Evolutionary conservation across 2,329 filamentous ascomycete genomes (phyloP).

Genomic region (Xylaria sp.): DNA sequence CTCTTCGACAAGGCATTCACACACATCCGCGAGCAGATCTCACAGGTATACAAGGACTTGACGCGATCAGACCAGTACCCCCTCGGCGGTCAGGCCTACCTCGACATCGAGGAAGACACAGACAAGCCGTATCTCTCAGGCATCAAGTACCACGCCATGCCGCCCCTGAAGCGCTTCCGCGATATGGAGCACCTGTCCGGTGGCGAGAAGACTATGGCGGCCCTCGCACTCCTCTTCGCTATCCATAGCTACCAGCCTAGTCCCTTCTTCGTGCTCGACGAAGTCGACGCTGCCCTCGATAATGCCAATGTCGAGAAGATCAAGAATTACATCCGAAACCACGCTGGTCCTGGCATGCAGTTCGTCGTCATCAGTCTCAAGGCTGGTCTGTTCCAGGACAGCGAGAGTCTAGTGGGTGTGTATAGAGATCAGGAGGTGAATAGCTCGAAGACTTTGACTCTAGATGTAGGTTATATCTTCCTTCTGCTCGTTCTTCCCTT

Average conservation of each 20-base stretch:
- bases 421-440: conserved; percentile 96
- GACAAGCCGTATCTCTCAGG: conserved; percentile 95
- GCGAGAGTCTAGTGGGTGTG: conserved; percentile 93
- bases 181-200: conserved; percentile 99
- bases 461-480: conserved; percentile 82
- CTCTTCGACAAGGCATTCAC: conserved; percentile 95
- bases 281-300: conserved; percentile 97
- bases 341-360: conserved; percentile 96
- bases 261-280: conserved; percentile 97
- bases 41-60: conserved; percentile 92
- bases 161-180: conserved; percentile 95
- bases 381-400: conserved; percentile 94
- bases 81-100: conserved; percentile 86
- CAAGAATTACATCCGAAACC: conserved; percentile 93
- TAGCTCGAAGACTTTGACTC: conserved; percentile 87
- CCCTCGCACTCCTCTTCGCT: conserved; percentile 93
- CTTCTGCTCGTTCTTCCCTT: not conserved
- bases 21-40: conserved; percentile 95
- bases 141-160: conserved; percentile 99
- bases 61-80: conserved; percentile 92
- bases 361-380: conserved; percentile 99
- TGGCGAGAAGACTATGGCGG: conserved; percentile 98
- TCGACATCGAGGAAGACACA: conserved; percentile 93
- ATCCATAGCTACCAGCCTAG: conserved; percentile 96
- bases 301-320: conserved; percentile 97